A percentile compares a stretch with the other conserved stretches of the same genome.
phyloP scores from a whole-genome alignment of 2,329 filamentous ascomycete species.

The Plectosphaerella plurivora region DNA sequence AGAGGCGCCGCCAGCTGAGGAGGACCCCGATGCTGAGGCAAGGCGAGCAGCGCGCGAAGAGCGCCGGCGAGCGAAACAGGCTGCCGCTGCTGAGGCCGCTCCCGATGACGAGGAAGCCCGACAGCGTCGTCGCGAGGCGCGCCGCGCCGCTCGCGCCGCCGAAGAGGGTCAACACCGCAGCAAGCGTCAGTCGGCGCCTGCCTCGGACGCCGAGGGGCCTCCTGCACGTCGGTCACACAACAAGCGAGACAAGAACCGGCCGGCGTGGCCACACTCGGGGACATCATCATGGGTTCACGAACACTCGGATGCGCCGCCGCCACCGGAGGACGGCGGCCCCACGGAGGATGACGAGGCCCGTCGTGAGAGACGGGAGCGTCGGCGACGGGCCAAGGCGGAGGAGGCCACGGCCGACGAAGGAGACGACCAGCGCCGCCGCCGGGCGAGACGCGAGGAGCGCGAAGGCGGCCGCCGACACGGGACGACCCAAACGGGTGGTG shows the following conservation, averaged over 20 bases:
- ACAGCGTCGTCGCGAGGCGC: conserved; percentile 48
- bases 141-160: conserved; percentile 36
- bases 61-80: conserved; percentile 41
- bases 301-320: conserved; percentile 56
- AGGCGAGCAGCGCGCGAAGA: conserved; percentile 41
- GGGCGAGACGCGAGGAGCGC: conserved; percentile 38
- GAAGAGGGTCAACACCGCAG: conserved; percentile 30
- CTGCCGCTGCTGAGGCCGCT: conserved; percentile 21
- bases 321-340: conserved; percentile 37
- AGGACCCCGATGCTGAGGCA: conserved; percentile 42
- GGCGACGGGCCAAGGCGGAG: conserved; percentile 37
- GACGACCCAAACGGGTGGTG: conserved; percentile 18
- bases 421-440: conserved; percentile 38
- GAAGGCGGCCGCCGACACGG: conserved; percentile 18
- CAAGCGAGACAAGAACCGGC: conserved; percentile 4
- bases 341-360: conserved; percentile 44
- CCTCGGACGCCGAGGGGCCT: conserved; percentile 36
- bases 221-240: not conserved
- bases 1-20: conserved; percentile 36
- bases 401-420: conserved; percentile 35
- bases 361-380: conserved; percentile 42
- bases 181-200: conserved; percentile 34
- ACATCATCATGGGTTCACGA: conserved; percentile 65
- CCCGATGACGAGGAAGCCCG: conserved; percentile 50
- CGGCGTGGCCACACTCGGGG: conserved; percentile 58